Conservation (phyloP, 2,329 filamentous ascomycete genomes). For the Aspergillus carbonarius region DNA sequence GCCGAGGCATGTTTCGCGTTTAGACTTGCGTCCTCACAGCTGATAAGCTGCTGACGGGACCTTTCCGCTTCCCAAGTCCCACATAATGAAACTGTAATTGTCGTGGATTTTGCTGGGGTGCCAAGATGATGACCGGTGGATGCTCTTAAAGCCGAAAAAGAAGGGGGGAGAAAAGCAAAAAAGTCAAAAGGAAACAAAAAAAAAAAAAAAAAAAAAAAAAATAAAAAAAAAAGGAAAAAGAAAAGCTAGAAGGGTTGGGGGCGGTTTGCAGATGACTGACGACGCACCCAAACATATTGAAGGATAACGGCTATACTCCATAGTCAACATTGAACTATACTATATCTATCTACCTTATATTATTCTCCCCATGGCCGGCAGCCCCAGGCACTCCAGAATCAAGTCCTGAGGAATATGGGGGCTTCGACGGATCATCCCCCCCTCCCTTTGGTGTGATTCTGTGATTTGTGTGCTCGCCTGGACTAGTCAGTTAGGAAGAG, state of each 20-base stretch:
- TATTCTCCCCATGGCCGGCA: no score
- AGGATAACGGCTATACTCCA: neutral
- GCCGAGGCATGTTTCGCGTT: neutral
- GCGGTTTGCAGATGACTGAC: neutral
- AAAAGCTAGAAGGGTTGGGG: neutral
- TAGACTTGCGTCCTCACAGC: neutral
- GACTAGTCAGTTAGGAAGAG: neutral
- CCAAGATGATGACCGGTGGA: constrained; percentile 1
- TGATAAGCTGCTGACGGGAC: neutral
- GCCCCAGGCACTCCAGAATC: neutral
- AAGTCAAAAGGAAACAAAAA: neutral
- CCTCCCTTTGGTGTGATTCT: neutral
- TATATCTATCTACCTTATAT: no score
- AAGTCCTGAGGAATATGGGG: neutral
- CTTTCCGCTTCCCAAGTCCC: neutral
- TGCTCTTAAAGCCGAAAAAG: neutral
- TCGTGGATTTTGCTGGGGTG: constrained; percentile 6
- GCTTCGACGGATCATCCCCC: neutral
- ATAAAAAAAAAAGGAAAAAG: neutral
- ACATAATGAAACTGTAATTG: constrained; percentile 7
- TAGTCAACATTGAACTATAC: no score
- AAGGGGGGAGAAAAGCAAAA: neutral
- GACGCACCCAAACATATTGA: neutral
- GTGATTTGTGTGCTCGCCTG: constrained; percentile 1
- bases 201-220: neutral